Base-by-base conservation (phyloP, 345 rosid species). In the Boechera retrofracta region DNA sequence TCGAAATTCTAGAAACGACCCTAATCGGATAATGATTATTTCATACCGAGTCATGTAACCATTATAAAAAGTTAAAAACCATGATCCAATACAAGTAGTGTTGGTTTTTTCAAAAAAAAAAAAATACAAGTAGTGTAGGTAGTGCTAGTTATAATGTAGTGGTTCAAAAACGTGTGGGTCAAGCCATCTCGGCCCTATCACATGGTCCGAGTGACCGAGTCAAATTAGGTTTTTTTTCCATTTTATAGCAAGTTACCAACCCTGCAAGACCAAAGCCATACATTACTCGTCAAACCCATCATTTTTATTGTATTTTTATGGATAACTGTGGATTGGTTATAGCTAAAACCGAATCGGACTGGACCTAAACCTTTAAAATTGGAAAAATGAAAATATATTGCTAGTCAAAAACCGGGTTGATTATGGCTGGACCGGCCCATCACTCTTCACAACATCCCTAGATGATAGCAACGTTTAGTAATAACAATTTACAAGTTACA, bases 401-500 rank as follows among this genome's bases (percentile, higher is more conserved):
- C 61, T 31, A 56, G 11, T 57, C 10, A 6, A 36, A 36, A 42
- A 7, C 52, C 49, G 21, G 54, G 13, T 45, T 45, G 24, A 45
- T 64, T 29, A 64, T 15, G 15, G 54, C 9, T 28, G 24, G 13
- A 42, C 53, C 26, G 38, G 38, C 1, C 4, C 6, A 28, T 63
- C 67, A 44, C 7, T 4, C 7, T 42, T 29, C 15, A 64, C 53
- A 29, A 64, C 38, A 28, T 44, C 7, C 4, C 4, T 42, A 63
- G 12, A 28, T 44, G 53, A 64, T 28, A 44, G 70, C 16, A 66
- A 66, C 71, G 7, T 49, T 4, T 26, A 10, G 33, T 66, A 12
- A 4, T 1, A 39, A 38, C 0, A 21, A 21, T 21, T 21, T 64
- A 29, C 5, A 61, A 5, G 6, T 59, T n/a, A 9, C 26, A 9